Evolutionary conservation across 2,329 filamentous ascomycete genomes (phyloP), one percentile per base, ranked within the genome.

Genomic region (Nakataea oryzae): DNA sequence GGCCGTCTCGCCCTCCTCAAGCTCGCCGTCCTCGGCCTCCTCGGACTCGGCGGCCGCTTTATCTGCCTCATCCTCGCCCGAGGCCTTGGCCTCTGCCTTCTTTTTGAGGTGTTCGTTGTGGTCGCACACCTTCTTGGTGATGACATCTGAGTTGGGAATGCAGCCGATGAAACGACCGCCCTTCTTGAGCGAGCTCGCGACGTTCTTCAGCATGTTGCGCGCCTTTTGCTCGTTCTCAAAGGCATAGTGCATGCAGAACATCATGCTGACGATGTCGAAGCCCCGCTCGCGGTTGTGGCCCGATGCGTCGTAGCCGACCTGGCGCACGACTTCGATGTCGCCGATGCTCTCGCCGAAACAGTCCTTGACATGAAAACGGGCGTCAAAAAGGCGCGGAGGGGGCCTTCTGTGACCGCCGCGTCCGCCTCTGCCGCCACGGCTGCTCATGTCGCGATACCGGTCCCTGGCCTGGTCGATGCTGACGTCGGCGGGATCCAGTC

Each of bases 171-270:
- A 96, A 50, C 92, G 86, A 1, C 95, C 95, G 28, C 95, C 95
- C 72, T 97, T 97, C 74, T 93, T 96, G 69, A 99, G 75, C 2
- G 90, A 85, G 1, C 92, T 90, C 0, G 95, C 88, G 3, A 99
- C 93, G 70, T 99, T 99, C 69, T 87, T 85, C 62, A 99, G 81
- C 95, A 99, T 97, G 65, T 86, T 90, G 57, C 91, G 86, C 2
- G 93, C 91, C 74, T 96, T 96, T 58, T 86, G 84, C 74, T 99
- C 93, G 61, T 81, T 91, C 78, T 97, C 95, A 68, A 97, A 99
- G 7, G 95, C 93, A 73, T 99, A 99, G 76, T 99, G 95, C 86
- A 99, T 95, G 70, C 92, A 96, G 74, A 99, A 99, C 95, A 99
- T 99, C 85, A 96, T 96, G 71, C 89, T 92, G 65, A 99, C 93